Evolutionary conservation across 306 rosid species (phyloP).

Genomic region (Vigna angularis): DNA sequence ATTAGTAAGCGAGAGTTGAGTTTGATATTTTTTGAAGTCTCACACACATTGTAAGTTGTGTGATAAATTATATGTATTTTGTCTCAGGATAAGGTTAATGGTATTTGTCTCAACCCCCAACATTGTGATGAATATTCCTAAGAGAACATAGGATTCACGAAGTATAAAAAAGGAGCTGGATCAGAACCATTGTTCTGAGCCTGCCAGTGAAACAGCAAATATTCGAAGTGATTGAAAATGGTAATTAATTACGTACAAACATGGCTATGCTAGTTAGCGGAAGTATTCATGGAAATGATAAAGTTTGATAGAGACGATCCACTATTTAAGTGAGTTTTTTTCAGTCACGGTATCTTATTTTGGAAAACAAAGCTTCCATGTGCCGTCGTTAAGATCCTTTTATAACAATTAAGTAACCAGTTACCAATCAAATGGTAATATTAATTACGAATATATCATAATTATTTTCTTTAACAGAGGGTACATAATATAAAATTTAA

Average conservation of each 20-base stretch:
- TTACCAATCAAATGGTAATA: no score
- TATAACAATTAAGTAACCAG: no score
- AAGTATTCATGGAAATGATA: neutral
- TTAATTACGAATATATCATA: no score
- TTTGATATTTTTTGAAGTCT: constrained; percentile 7
- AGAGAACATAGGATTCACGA: neutral
- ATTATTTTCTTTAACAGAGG: no score
- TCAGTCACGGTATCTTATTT: neutral
- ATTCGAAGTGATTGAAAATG: neutral
- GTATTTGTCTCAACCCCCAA: neutral
- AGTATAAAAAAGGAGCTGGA: neutral
- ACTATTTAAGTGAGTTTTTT: neutral
- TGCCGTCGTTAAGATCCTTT: no score
- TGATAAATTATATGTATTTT: neutral
- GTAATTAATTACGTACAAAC: neutral
- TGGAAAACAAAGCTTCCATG: no score
- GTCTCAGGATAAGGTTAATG: neutral
- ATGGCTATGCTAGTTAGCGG: neutral
- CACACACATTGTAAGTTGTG: neutral
- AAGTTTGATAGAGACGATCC: neutral
- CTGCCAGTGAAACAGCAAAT: neutral
- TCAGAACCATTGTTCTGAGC: neutral
- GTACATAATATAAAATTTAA: no score
- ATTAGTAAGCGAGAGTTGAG: constrained; percentile 24
- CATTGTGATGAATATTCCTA: constrained; percentile 18